phyloP scores from a whole-genome alignment of 306 rosid genomes.

The Alnus rubra region DNA sequence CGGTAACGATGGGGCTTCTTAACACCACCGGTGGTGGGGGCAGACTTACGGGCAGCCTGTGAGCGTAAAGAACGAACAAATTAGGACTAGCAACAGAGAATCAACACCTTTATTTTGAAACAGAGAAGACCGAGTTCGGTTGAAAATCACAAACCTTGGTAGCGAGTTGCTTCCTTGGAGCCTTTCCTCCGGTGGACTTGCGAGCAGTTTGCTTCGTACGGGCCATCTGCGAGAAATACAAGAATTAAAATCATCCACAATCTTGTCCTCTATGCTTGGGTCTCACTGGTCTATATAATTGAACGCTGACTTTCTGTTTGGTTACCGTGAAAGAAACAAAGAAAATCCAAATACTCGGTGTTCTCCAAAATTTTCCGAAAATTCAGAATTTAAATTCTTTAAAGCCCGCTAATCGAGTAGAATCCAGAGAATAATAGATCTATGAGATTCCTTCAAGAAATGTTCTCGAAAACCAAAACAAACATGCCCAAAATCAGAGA shows the following conservation, averaged over 20 bases:
- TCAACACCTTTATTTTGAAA: accelerated
- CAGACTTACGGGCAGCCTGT: slow-evolving; percentile 97
- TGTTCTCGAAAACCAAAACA: not conserved
- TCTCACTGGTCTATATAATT: not conserved
- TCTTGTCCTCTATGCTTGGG: not conserved
- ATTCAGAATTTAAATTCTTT: not conserved
- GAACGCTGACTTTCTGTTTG: not conserved
- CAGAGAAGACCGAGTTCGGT: not conserved
- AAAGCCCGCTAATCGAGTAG: not conserved
- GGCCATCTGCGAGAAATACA: slow-evolving; percentile 56
- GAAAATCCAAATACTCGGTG: not conserved
- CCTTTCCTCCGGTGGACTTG: slow-evolving; percentile 93
- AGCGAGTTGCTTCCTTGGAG: slow-evolving; percentile 96
- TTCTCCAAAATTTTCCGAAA: not conserved
- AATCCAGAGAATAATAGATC: not conserved
- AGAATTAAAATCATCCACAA: not conserved
- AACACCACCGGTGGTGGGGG: slow-evolving; percentile 95
- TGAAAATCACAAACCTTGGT: slow-evolving; percentile 58
- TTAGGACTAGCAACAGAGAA: too few species aligned
- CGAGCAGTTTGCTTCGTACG: slow-evolving; percentile 99
- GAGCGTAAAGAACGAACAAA: accelerated
- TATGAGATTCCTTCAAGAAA: not conserved
- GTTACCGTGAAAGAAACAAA: not conserved
- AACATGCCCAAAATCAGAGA: not conserved
- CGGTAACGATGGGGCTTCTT: slow-evolving; percentile 97